phyloP scores from a whole-genome alignment of 805 yeast genomes.

The Saccharomycopsis sp. region DNA sequence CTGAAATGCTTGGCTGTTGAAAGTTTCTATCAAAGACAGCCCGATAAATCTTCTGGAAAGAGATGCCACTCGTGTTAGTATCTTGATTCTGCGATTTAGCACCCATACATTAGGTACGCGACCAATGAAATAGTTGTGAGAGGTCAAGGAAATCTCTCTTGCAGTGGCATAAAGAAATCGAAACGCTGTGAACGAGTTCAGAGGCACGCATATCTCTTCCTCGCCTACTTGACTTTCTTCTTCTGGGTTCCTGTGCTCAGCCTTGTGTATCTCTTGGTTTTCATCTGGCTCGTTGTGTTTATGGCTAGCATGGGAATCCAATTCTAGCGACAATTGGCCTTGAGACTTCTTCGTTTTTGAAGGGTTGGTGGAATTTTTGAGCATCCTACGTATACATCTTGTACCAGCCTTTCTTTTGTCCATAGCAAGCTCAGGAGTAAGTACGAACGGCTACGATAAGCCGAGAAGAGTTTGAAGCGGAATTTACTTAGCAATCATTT shows the following conservation, averaged over 20 bases:
- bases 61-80: conserved; percentile 19
- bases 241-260: too few species aligned
- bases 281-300: too few species aligned
- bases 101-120: conserved; percentile 53
- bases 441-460: too few species aligned
- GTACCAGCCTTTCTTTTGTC: too few species aligned
- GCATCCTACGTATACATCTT: background rate
- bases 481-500: background rate
- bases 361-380: background rate
- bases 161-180: conserved; percentile 49
- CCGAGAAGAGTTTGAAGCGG: background rate
- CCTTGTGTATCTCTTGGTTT: too few species aligned
- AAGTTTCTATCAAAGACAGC: background rate
- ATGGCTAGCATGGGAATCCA: too few species aligned
- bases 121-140: conserved; percentile 49
- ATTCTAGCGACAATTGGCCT: background rate
- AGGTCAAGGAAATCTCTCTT: conserved; percentile 38
- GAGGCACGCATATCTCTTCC: conserved; percentile 33
- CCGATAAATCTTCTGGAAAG: conserved; percentile 17
- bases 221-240: too few species aligned
- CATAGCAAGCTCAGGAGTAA: background rate
- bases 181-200: conserved; percentile 53
- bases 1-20: conserved; percentile 9
- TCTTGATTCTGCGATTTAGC: background rate
- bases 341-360: background rate